Percentiles rank a stretch among this genome's conserved stretches.
phyloP scores from a whole-genome alignment of 108 stramenopile genomes.

The Hondaea fermentalgiana region DNA sequence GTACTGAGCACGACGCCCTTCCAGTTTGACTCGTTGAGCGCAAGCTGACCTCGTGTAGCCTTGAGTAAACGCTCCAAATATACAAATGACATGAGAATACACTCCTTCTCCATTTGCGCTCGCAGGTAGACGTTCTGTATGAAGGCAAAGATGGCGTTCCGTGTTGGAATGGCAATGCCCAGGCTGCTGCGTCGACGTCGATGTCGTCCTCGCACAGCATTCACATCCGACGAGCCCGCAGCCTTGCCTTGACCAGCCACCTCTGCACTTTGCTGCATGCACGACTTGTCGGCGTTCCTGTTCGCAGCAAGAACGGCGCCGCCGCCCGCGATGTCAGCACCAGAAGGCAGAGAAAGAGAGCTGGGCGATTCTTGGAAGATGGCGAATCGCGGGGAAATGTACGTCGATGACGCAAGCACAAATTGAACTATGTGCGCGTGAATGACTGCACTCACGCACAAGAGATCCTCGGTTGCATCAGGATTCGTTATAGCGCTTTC shows the following conservation, averaged over 20 bases:
- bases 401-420: neutral
- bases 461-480: neutral
- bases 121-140: neutral
- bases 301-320: neutral
- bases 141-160: neutral
- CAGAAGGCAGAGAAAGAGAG: neutral
- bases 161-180: neutral
- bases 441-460: neutral
- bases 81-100: constrained; percentile 86
- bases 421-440: constrained; percentile 1
- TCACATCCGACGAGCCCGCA: neutral
- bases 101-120: constrained; percentile 64
- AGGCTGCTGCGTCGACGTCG: neutral
- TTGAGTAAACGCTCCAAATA: constrained; percentile 83
- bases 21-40: constrained; percentile 70
- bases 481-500: neutral
- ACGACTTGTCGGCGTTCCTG: neutral
- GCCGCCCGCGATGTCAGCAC: neutral
- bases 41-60: neutral
- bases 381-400: neutral
- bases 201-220: neutral
- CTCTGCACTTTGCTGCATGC: neutral
- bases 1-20: constrained; percentile 72
- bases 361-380: neutral
- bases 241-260: neutral